Base-by-base conservation (phyloP, 768 basidiomycete species). In the Termitomyces sp. region DNA sequence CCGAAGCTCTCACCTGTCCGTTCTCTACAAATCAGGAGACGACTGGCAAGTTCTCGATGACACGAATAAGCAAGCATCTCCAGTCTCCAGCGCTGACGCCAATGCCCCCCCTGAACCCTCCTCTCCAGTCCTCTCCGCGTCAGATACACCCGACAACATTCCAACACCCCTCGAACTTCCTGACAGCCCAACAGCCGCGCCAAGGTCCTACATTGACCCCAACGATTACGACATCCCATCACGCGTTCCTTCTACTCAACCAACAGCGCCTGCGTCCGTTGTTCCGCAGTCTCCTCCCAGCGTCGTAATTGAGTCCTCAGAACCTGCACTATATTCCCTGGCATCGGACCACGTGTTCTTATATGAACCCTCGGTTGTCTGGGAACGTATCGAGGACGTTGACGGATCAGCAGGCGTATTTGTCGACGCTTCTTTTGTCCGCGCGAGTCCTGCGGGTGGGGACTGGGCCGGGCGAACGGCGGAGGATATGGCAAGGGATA, bases 331-430 rank as follows among this genome's bases (percentile, higher is more conserved):
- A 7, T 95, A 92, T 68, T 83, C 84, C 1, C 86, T 97, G 59
- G 92, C 88, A 13, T 94, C 94, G 0, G 94, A 97, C 69, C 79
- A 90, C 41, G 83, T 86, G 18, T 94, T 97, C 68, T 72, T 86
- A 2, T 69, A 82, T 56, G 94, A 96, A 67, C 76, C 85, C 0
- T 83, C 83, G 18, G 83, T 96, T 26, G 88, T 94, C 3, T 97
- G 94, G 94, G 94, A 97, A 71, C 83, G 87, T 20, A 73, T 97
- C 29, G 91, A 90, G 63, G 94, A 96, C 65, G 80, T 94, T 31
- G 93, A 96, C 59, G 92, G 92, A 1, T 79, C 83, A 2, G 85
- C 77, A 61, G 84, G 88, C 31, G 80, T 81, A 5, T 96, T 94
- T 65, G 89, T 89, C 22, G 92, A 94, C 67, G 80, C 84, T 0